Base-by-base conservation (phyloP, 345 rosid species). In the Schrenkiella parvula region DNA sequence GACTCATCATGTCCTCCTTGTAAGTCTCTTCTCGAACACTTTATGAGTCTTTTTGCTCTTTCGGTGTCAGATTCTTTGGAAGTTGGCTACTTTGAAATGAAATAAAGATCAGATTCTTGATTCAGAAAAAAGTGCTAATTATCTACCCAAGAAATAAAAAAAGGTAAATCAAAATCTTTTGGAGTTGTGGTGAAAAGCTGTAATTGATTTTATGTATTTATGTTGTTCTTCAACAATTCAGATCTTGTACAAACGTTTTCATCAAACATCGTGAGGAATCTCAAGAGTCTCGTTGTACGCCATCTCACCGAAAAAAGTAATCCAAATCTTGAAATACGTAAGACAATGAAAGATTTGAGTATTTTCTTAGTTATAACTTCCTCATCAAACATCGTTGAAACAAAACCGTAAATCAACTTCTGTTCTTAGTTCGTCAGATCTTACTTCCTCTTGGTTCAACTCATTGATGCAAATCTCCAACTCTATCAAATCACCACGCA, bases 41-140 rank as follows among this genome's bases (percentile, higher is more conserved):
- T 46, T 35, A 25, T 47, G 47, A 22, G 57, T 58, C 14, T 22
- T 12, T 57, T 69, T 31, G 8, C n/a, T 57, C 38, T 39, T 31
- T 53, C 2, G 14, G 32, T 48, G 23, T 71, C 32, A 38, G 15
- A 71, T 37, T 70, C 48, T 18, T 25, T 58, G 50, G 29, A 37
- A 12, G 34, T 60, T 52, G 43, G 42, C 17, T 34, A 38, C 7
- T 29, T 17, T 2, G 4, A 11, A 11, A 39, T 41, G 6, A 62
- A 62, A 53, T 32, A 73, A 73, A 22, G 57, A 48, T 10, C 56
- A 44, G 22, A 34, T 18, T 72, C 48, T 31, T 54, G 64, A 72
- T 54, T 34, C 12, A 38, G 41, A 42, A 41, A 42, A 42, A 66
- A 29, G 38, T 28, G 13, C 15, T 51, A 4, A 51, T 66, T 37